A percentile compares a stretch with the other conserved stretches of the same genome.
Evolutionary conservation across 306 rosid genomes (phyloP).

Genomic region (Trichosanthes cucumerina): DNA sequence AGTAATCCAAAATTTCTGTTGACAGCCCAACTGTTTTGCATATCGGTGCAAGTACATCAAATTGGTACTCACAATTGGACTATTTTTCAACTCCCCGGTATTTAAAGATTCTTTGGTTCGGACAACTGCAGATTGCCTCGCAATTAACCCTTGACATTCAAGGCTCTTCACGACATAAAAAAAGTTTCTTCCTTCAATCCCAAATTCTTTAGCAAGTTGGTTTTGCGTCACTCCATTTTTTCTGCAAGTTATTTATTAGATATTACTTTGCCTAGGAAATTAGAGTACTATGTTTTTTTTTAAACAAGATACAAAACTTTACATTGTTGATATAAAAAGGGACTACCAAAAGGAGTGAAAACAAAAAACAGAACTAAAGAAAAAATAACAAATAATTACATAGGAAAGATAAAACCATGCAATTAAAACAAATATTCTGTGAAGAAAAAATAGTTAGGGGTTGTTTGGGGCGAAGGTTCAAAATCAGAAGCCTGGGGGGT

Average conservation of each 20-base stretch:
- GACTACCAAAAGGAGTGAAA: too few relatives aligned
- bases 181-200: slow-evolving; percentile 50
- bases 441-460: too few relatives aligned
- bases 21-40: slow-evolving; percentile 50
- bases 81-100: slow-evolving; percentile 31
- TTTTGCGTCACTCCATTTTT: slow-evolving; percentile 62
- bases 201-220: slow-evolving; percentile 58
- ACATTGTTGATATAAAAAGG: too few relatives aligned
- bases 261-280: slow-evolving; percentile 4
- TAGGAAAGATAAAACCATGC: too few relatives aligned
- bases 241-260: slow-evolving; percentile 18
- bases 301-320: too few relatives aligned
- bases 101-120: slow-evolving; percentile 42
- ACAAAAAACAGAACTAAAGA: too few relatives aligned
- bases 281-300: background rate
- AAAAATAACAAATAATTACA: too few relatives aligned
- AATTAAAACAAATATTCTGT: too few relatives aligned
- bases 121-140: slow-evolving; percentile 56
- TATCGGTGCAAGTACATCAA: slow-evolving; percentile 65
- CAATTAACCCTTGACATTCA: slow-evolving; percentile 71
- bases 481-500: too few relatives aligned
- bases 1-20: slow-evolving; percentile 56
- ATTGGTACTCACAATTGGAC: slow-evolving; percentile 48
- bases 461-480: too few relatives aligned
- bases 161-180: slow-evolving; percentile 56